These are phyloP conservation scores for Lipomyces anomalus DNA, from an alignment of 805 yeast genomes.

Conservation along the genomic window DNA sequence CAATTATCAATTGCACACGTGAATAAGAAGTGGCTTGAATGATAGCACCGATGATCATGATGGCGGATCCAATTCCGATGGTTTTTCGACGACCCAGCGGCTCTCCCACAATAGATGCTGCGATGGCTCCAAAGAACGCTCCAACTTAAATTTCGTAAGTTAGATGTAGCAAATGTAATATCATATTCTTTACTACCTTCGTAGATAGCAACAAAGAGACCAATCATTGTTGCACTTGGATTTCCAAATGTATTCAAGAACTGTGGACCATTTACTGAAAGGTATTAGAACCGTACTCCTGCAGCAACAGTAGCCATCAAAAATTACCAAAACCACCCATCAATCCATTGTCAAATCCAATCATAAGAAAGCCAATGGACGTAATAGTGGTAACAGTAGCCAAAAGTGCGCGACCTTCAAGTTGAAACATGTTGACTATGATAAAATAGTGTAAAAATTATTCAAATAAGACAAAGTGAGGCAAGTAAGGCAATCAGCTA, in stretches of 20 bases:
- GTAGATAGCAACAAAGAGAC: conserved; percentile 46
- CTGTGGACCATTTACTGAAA: conserved; percentile 6
- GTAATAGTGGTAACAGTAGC: no score
- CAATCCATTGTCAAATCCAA: conserved; percentile 18
- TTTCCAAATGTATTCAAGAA: conserved; percentile 34
- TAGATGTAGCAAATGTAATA: no score
- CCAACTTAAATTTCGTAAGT: no score
- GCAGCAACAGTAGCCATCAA: no score
- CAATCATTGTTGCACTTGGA: conserved; percentile 41
- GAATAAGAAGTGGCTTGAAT: conserved; percentile 40
- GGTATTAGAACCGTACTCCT: no score
- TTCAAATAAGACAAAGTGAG: no score
- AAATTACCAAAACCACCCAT: conserved; percentile 21
- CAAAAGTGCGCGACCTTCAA: no score
- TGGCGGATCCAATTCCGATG: conserved; percentile 43
- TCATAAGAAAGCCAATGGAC: no score
- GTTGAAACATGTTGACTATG: no score
- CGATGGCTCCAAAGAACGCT: conserved; percentile 44
- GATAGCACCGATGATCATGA: conserved; percentile 45
- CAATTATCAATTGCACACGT: conserved; percentile 67
- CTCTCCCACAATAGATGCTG: conserved; percentile 47
- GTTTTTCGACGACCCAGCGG: conserved; percentile 44
- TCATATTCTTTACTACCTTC: no score
- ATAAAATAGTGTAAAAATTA: no score
- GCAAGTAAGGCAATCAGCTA: no score